A percentile compares a stretch with the other conserved stretches of the same genome.
These are phyloP conservation scores for Eutrema japonicum DNA, from an alignment of 345 rosid species.

Conservation along the genomic window DNA sequence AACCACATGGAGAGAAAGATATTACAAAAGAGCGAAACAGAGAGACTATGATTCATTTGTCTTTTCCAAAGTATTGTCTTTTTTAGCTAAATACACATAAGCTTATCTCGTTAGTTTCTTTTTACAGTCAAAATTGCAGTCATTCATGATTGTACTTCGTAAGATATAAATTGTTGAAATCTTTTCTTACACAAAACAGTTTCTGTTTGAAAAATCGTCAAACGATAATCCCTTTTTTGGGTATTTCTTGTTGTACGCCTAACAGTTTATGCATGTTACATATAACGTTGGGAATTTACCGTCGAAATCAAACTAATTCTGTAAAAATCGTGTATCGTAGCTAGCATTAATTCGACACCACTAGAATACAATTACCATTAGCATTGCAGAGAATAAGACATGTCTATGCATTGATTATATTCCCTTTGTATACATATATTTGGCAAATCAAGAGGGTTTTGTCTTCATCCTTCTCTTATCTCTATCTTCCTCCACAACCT, in stretches of 20 bases:
- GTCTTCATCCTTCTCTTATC: conserved; percentile 43
- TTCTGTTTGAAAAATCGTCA: background rate
- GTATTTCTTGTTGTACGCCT: background rate
- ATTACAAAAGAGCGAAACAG: conserved; percentile 34
- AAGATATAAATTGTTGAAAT: background rate
- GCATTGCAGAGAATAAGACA: conserved; percentile 29
- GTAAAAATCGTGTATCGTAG: conserved; percentile 1
- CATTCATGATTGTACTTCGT: conserved; percentile 12
- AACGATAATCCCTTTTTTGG: background rate
- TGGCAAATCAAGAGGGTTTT: conserved; percentile 15
- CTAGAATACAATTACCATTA: conserved; percentile 30
- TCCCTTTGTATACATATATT: conserved; percentile 26
- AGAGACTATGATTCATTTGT: conserved; percentile 42
- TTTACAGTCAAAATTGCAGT: conserved; percentile 16
- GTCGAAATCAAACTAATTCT: background rate
- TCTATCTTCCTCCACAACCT: conserved; percentile 37
- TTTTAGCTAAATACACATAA: background rate
- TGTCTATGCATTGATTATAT: conserved; percentile 27
- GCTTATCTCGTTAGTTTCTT: conserved; percentile 22
- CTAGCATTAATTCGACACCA: background rate
- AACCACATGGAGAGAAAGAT: conserved; percentile 43
- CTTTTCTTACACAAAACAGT: background rate
- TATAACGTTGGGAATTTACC: background rate
- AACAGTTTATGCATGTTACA: background rate
- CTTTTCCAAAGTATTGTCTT: conserved; percentile 2